Evolutionary conservation across 2,329 filamentous ascomycete genomes (phyloP).

Genomic region (Aspergillus jensenii): DNA sequence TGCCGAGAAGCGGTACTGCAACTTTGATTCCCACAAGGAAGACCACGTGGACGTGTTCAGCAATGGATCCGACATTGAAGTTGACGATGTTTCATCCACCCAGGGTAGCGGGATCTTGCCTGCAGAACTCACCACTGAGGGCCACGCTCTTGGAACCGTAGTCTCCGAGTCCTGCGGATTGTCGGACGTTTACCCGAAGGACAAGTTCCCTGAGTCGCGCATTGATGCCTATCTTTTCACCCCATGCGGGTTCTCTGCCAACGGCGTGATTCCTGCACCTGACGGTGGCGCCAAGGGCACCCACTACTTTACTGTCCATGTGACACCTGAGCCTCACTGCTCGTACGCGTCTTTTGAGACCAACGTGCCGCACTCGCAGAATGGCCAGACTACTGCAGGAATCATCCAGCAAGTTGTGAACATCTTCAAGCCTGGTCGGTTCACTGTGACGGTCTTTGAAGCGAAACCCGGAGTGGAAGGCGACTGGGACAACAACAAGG

Average conservation of each 20-base stretch:
- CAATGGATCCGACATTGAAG: slow-evolving; percentile 62
- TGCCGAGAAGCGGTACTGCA: slow-evolving; percentile 77
- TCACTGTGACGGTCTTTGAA: slow-evolving; percentile 95
- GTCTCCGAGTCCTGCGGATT: slow-evolving; percentile 89
- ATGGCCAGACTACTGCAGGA: slow-evolving; percentile 82
- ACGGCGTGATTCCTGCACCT: slow-evolving; percentile 85
- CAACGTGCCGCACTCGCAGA: slow-evolving; percentile 88
- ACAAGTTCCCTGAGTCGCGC: slow-evolving; percentile 85
- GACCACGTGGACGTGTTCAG: slow-evolving; percentile 74
- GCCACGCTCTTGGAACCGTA: slow-evolving; percentile 87
- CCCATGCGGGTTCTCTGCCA: slow-evolving; percentile 95
- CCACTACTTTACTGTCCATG: slow-evolving; percentile 98
- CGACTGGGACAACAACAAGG: slow-evolving; percentile 31
- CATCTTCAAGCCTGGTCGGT: slow-evolving; percentile 97
- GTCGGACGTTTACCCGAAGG: slow-evolving; percentile 81
- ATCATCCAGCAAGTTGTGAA: slow-evolving; percentile 90
- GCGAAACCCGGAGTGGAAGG: slow-evolving; percentile 61
- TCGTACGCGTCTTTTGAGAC: slow-evolving; percentile 98
- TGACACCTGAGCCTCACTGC: slow-evolving; percentile 94
- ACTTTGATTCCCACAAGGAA: slow-evolving; percentile 61
- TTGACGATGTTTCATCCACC: slow-evolving; percentile 54
- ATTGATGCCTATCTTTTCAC: slow-evolving; percentile 97
- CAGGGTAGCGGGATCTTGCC: slow-evolving; percentile 54
- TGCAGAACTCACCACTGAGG: slow-evolving; percentile 83
- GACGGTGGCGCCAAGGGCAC: slow-evolving; percentile 54